These are phyloP conservation scores for Fraxinus greggii DNA, from an alignment of 305 asterid genomes.

Conservation along the genomic window DNA sequence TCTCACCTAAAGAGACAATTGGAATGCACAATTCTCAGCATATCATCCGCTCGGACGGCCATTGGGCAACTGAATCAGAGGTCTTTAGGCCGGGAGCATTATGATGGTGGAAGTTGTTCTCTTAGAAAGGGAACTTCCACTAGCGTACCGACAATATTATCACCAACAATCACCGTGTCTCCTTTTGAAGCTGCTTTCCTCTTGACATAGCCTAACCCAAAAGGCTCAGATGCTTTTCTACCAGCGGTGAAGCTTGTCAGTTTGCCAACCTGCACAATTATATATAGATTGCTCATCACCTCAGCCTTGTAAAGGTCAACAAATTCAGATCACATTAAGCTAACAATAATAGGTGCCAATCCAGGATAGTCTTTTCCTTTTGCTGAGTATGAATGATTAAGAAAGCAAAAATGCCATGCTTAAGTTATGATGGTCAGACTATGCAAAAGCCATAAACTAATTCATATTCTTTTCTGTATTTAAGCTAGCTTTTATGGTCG, in stretches of 20 bases:
- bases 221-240: slow-evolving; percentile 49
- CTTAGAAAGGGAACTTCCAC: slow-evolving; percentile 82
- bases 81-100: slow-evolving; percentile 30
- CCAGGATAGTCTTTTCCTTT: neutral
- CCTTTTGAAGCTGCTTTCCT: slow-evolving; percentile 72
- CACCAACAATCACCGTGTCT: slow-evolving; percentile 65
- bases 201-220: slow-evolving; percentile 90
- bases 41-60: slow-evolving; percentile 6
- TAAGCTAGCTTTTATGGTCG: slow-evolving; percentile 14
- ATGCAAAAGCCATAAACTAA: neutral
- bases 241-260: slow-evolving; percentile 76
- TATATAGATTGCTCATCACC: slow-evolving; percentile 11
- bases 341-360: slow-evolving; percentile 6
- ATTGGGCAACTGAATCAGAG: neutral
- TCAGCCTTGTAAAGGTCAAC: slow-evolving; percentile 18
- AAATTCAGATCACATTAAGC: neutral
- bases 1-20: slow-evolving; percentile 20
- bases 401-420: neutral
- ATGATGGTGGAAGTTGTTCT: slow-evolving; percentile 52
- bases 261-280: slow-evolving; percentile 69
- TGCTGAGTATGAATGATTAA: neutral
- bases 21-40: slow-evolving; percentile 12
- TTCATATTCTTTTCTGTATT: neutral
- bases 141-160: slow-evolving; percentile 56
- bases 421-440: neutral